Base-by-base conservation (phyloP, 257 asterid genomes). In the Cruciata laevipes region DNA sequence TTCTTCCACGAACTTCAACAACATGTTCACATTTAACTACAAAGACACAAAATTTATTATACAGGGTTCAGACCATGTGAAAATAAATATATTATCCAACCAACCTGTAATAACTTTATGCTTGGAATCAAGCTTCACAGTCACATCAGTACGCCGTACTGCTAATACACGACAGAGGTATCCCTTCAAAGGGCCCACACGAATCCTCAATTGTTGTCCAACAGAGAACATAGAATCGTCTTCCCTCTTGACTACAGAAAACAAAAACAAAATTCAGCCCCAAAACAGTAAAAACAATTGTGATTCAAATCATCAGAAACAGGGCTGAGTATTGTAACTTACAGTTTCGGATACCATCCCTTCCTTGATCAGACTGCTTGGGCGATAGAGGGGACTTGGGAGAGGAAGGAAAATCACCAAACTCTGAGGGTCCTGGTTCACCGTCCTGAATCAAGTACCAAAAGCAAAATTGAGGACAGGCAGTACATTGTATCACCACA, bases 101-200 rank as follows among this genome's bases (percentile, higher is more conserved):
- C 67, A 73, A 90, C 99, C 97, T 71, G 95, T 87, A 57, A 94
- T 86, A 78, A 94, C 89, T 77, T 79, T 90, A 66, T 90, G 96
- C 95, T 87, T 85, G 52, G 99, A 94, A 79, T 90, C 99, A 74
- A 94, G 86, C 85, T 88, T 90, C 76, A 94, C 99, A 23, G 98
- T 90, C 62, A 90, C 84, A 73, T 88, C 97, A 79, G 96, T 77
- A 60, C 95, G 91, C 24, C 98, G 96, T 61, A 94, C 79, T 71
- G 99, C 95, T 82, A 94, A 66, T 65, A 86, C 99, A 67, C 96
- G 89, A 69, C 99, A 90, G 63, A 81, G 89, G 74, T 82, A 88
- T 38, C 99, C 98, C 87, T 90, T 94, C 72, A 94, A 78, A 63
- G 96, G 99, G 71, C 99, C 99, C 72, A 94, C 86, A 3, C 90